A percentile compares a stretch with the other conserved stretches of the same genome.
Evolutionary conservation across 2,329 filamentous ascomycete species (phyloP).

Genomic region (Xylaria sp.): DNA sequence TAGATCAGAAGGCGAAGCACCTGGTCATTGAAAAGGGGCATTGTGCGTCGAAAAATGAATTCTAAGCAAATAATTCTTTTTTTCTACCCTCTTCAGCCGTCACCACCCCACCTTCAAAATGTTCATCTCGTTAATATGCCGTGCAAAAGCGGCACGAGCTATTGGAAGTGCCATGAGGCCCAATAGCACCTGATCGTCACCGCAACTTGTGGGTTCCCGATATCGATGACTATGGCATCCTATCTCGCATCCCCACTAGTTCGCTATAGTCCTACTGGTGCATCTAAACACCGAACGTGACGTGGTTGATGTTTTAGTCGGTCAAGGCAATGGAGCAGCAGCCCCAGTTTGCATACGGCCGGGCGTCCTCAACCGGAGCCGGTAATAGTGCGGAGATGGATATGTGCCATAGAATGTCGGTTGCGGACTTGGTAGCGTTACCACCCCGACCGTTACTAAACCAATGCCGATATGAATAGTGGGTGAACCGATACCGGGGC

Average conservation of each 20-base stretch:
- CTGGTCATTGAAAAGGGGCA: neutral
- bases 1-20: neutral
- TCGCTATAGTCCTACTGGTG: neutral
- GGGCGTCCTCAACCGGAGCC: constrained; percentile 12
- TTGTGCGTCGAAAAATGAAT: neutral
- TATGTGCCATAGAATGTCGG: neutral
- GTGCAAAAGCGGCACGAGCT: neutral
- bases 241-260: neutral
- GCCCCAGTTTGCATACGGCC: neutral
- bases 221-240: neutral
- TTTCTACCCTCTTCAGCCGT: neutral
- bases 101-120: neutral
- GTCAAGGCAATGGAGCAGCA: neutral
- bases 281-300: neutral
- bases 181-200: neutral
- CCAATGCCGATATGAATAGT: neutral
- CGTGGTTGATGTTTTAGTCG: neutral
- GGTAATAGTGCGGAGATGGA: constrained; percentile 24
- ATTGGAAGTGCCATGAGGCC: neutral
- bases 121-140: neutral
- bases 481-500: constrained; percentile 12
- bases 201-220: neutral
- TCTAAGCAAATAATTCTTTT: neutral
- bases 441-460: neutral
- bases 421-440: neutral